Evolutionary conservation across 179 eudicot genomes (phyloP).

Genomic region (Silene vulgaris): DNA sequence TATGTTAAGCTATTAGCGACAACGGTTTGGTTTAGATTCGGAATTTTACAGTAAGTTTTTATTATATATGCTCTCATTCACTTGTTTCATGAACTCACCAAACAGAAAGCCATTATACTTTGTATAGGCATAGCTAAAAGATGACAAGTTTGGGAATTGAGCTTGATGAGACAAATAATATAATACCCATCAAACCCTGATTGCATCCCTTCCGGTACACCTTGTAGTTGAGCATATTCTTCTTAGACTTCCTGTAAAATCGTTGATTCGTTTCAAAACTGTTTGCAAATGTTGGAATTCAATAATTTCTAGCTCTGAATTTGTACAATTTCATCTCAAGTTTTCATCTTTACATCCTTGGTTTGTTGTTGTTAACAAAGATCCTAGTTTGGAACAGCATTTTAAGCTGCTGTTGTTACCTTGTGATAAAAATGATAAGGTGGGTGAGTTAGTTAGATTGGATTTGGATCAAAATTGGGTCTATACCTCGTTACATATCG

Average conservation of each 20-base stretch:
- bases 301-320: slow-evolving; percentile 1
- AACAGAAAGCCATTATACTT: background rate
- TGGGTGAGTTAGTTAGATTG: background rate
- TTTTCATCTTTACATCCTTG: background rate
- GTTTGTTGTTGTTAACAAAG: background rate
- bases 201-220: background rate
- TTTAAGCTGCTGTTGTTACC: background rate
- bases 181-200: too few species aligned
- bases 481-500: background rate
- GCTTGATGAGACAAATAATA: background rate
- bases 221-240: background rate
- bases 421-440: background rate
- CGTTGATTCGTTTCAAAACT: background rate
- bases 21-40: too few species aligned
- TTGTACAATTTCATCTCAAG: background rate
- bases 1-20: too few species aligned
- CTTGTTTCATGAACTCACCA: too few species aligned
- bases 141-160: background rate
- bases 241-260: background rate
- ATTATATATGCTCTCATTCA: too few species aligned
- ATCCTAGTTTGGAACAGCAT: background rate
- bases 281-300: background rate
- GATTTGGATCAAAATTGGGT: slow-evolving; percentile 2
- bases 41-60: too few species aligned
- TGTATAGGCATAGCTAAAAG: background rate